Evolutionary conservation across 1,284 basidiomycete species (phyloP), one percentile per base, ranked within the genome.

Genomic region (Boletus sp.): DNA sequence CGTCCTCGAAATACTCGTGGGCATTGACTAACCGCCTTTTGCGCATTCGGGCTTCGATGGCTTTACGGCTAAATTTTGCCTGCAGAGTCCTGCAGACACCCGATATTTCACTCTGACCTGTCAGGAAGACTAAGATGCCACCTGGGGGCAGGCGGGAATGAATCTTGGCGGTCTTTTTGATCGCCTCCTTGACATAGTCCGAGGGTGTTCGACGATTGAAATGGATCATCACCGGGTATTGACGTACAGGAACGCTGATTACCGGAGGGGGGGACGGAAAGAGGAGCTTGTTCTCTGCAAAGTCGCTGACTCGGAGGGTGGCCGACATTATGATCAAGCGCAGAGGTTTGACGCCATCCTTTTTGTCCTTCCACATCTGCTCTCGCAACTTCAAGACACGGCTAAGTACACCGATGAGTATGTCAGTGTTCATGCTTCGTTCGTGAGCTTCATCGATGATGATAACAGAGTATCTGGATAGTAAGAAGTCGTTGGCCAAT

Each of bases 401-500:
- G 60, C 93, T 96, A 26, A 99, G 74, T 8, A 97, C 91, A 41
- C 96, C 96, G 52, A 99, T 93, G 39, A 99, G 76, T 39, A 99
- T 93, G 66, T 99, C 96, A 5, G 96, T 99, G 65, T 99, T 99
- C 72, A 99, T 91, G 57, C 93, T 96, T 51, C 96, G 75, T 68
- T 99, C 96, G 69, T 99, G 96, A 0, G 96, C 96, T 69, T 99
- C 96, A 59, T 99, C 96, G 47, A 97, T 88, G 50, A 99, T 88
- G 55, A 99, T 82, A 27, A 96, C 88, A 20, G 91, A 94, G 68
- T 99, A 99, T 64, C 87, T 91, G 44, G 74, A 81, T 14, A 99
- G 75, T 26, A 97, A 68, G 64, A 99, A 95, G 64, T 99, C 95
- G 13, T 80, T 82, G 0, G 92, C 87, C 19, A 99, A 76, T 68